A percentile compares a stretch with the other conserved stretches of the same genome.
Evolutionary conservation across 2,329 filamentous ascomycete species (phyloP).

Genomic region (Penicillium glabrum): DNA sequence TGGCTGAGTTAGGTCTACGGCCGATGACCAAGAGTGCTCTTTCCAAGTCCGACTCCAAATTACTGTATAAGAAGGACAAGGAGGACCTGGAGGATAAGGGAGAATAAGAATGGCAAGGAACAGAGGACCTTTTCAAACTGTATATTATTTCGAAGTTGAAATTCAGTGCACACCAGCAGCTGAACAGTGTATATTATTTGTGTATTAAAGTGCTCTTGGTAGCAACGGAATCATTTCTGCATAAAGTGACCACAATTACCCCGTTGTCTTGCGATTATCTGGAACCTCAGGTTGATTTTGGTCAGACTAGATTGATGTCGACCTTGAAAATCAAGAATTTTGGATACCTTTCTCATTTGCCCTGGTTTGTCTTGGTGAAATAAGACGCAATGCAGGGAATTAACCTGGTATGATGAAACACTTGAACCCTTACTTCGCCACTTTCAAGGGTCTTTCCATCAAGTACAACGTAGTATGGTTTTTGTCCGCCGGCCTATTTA

Average conservation of each 20-base stretch:
- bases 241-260: background rate
- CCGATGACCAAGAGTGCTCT: conserved; percentile 50
- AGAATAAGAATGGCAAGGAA: background rate
- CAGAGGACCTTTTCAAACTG: background rate
- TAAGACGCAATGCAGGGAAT: no score
- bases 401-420: no score
- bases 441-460: no score
- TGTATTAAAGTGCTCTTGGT: background rate
- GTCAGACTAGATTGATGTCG: no score
- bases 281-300: no score
- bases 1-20: conserved; percentile 54
- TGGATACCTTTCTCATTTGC: no score
- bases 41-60: conserved; percentile 24
- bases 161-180: background rate
- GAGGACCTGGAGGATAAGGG: conserved; percentile 1
- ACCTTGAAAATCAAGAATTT: no score
- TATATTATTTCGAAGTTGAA: background rate
- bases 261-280: no score
- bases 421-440: no score
- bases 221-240: background rate
- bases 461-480: no score
- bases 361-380: no score
- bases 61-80: conserved; percentile 25
- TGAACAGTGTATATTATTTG: background rate
- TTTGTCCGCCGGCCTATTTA: no score